Evolutionary conservation across 2,329 filamentous ascomycete species (phyloP).

Genomic region (Rosellinia necatrix): DNA sequence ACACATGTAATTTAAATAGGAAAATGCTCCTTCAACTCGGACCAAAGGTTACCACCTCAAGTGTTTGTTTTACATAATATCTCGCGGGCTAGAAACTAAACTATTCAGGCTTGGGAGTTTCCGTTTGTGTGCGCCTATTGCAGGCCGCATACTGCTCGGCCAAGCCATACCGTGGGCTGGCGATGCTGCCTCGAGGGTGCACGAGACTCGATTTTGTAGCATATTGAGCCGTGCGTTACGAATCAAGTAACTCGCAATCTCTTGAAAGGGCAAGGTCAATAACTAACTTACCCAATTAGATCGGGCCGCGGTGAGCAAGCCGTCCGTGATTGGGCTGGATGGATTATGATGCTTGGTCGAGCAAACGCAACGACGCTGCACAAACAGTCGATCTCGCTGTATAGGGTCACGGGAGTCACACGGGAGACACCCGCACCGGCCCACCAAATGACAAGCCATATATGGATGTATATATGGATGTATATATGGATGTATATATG

Average conservation of each 20-base stretch:
- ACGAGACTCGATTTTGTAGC: background rate
- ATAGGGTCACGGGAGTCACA: background rate
- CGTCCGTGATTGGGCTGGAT: background rate
- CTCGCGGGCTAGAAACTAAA: too few species aligned
- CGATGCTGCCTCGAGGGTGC: background rate
- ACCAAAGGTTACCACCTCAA: too few species aligned
- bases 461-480: background rate
- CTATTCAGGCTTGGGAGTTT: too few species aligned
- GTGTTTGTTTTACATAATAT: too few species aligned
- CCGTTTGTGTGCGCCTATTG: too few species aligned
- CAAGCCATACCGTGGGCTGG: too few species aligned
- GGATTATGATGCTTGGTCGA: background rate
- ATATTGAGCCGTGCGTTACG: background rate
- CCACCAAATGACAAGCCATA: background rate
- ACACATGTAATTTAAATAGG: too few species aligned
- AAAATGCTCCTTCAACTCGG: too few species aligned
- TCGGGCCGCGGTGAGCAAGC: background rate
- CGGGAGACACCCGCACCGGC: background rate
- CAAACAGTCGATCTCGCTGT: background rate
- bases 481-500: too few species aligned
- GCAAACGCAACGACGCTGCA: background rate
- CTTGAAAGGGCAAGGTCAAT: background rate
- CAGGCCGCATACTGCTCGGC: too few species aligned
- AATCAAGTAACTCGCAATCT: background rate
- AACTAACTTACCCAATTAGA: slow-evolving; percentile 7